Evolutionary conservation across 2,329 filamentous ascomycete genomes (phyloP), one percentile per base, ranked within the genome.

Genomic region (Exophiala dermatitidis): DNA sequence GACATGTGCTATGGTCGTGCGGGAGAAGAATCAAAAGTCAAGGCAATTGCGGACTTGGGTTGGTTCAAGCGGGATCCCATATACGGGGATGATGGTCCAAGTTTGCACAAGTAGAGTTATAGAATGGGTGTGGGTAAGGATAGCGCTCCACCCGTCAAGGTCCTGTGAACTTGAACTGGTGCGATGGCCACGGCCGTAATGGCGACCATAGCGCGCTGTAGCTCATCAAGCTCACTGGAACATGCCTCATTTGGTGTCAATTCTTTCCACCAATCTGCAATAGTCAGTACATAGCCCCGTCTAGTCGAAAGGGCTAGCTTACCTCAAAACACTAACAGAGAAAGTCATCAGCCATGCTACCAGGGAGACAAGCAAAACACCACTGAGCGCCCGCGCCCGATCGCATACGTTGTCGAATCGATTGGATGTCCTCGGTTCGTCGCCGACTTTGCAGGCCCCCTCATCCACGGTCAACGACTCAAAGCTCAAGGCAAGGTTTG

Each of bases 321-420:
- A 78, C 76, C 86, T 80, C 66, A 90, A 84, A 54, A 90, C 82
- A 70, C 89, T 95, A 53, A 96, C 84, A 46, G 85, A 82, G 71
- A 97, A 95, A 26, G 89, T 96, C 68, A 86, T 78, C 56, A 91
- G 79, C 91, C 91, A 97, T n/a, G 88, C 85, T 56, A 94, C 76
- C 53, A 96, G 76, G 6, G 88, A 88, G 54, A 95, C 77, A 48
- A 95, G 74, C 62, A 95, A 77, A 49, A 95, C 86, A 5, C 81
- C 84, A 40, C 88, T 85, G 58, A 97, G 72, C 2, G 86, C 85
- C 66, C 83, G 82, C 61, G 86, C 81, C 41, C 82, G 74, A 44
- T 71, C 68, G 69, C 82, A 86, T 19, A 88, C 48, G 5, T 54
- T 46, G 62, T 68, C 30, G 43, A 62, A 63, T 34, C 67, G 66